Evolutionary conservation across 371 early-diverging fungal species (phyloP).

Genomic region (Rhizopus sp.): DNA sequence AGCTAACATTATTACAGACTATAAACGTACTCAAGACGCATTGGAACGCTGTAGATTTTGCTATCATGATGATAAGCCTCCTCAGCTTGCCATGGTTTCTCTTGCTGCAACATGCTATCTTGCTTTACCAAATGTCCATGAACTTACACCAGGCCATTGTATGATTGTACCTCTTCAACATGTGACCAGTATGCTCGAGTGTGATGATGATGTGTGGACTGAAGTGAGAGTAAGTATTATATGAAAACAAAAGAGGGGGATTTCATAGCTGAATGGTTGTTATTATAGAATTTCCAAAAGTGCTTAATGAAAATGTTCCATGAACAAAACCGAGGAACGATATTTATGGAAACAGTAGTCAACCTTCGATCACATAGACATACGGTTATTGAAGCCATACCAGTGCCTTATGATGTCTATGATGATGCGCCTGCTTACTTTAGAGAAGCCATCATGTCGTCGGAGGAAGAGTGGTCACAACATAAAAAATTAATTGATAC

Average conservation of each 20-base stretch:
- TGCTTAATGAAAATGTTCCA: slow-evolving; percentile 85
- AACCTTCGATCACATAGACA: slow-evolving; percentile 76
- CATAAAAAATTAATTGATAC: slow-evolving; percentile 91
- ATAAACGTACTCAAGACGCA: slow-evolving; percentile 66
- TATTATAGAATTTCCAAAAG: slow-evolving; percentile 89
- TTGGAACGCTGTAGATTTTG: slow-evolving; percentile 78
- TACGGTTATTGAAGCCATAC: slow-evolving; percentile 89
- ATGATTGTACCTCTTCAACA: slow-evolving; percentile 91
- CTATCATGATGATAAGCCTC: slow-evolving; percentile 66
- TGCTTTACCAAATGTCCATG: slow-evolving; percentile 73
- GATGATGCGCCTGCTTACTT: slow-evolving; percentile 88
- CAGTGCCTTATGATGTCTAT: slow-evolving; percentile 76
- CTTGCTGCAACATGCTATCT: slow-evolving; percentile 80
- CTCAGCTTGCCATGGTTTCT: slow-evolving; percentile 74
- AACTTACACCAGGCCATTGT: slow-evolving; percentile 86
- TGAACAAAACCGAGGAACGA: slow-evolving; percentile 64
- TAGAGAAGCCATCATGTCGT: slow-evolving; percentile 75
- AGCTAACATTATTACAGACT: slow-evolving; percentile 48
- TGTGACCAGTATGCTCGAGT: slow-evolving; percentile 76
- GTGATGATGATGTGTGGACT: slow-evolving; percentile 91
- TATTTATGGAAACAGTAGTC: slow-evolving; percentile 91
- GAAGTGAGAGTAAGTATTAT: slow-evolving; percentile 74
- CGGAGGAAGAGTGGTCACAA: slow-evolving; percentile 92
- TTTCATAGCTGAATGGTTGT: not conserved
- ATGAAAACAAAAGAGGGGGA: not conserved